These are phyloP conservation scores for Hirschfeldia incana DNA, from an alignment of 345 rosid species.

Conservation along the genomic window DNA sequence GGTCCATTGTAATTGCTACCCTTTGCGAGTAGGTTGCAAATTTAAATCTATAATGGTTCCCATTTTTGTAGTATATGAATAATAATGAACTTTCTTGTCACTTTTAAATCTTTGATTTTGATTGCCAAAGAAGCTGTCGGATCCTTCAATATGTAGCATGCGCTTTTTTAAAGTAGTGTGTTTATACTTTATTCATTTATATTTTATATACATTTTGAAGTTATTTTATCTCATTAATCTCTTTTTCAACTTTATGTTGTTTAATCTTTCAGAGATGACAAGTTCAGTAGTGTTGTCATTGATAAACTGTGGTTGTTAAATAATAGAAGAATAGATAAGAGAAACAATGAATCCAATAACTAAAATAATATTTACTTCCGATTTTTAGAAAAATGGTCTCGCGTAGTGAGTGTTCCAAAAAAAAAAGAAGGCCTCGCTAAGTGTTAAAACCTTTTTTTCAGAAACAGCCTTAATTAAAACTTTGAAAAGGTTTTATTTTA, in stretches of 20 bases:
- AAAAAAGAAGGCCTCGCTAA: too few species aligned
- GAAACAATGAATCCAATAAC: background rate
- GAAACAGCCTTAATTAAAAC: background rate
- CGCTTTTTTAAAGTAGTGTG: background rate
- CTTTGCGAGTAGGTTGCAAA: conserved; percentile 32
- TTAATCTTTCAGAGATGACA: background rate
- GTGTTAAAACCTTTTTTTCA: background rate
- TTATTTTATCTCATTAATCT: background rate
- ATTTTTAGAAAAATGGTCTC: background rate
- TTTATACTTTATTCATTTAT: background rate
- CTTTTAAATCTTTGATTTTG: conserved; percentile 25
- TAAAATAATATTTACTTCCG: background rate
- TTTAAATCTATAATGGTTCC: conserved; percentile 16
- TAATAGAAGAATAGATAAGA: background rate
- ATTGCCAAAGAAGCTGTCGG: conserved; percentile 27
- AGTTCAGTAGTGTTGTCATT: background rate
- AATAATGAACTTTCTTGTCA: conserved; percentile 28
- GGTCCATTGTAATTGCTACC: conserved; percentile 25
- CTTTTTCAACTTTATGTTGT: background rate
- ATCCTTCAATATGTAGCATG: conserved; percentile 8
- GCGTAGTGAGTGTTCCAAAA: background rate
- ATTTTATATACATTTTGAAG: background rate
- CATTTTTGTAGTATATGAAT: conserved; percentile 20
- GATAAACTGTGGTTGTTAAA: background rate
- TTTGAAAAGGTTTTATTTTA: too few species aligned